Conservation (phyloP, 306 rosid genomes). For the Amphicarpaea edgeworthii region DNA sequence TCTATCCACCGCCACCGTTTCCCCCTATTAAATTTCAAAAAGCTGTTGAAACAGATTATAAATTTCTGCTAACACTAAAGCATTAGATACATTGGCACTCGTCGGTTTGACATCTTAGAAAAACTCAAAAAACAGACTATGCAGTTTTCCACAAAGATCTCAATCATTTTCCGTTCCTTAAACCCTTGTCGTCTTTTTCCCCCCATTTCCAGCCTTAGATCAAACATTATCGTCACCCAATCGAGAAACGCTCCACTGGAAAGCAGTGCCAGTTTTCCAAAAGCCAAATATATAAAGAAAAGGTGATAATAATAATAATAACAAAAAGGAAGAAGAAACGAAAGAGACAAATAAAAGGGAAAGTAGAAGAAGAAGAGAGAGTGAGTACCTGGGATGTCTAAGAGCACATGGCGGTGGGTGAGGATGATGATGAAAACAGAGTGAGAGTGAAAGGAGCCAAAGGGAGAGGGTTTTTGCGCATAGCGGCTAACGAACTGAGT, state of each 20-base stretch:
- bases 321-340: neutral
- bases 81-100: neutral
- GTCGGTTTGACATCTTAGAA: neutral
- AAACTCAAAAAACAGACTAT: neutral
- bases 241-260: slow-evolving; percentile 11
- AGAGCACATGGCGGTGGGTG: neutral
- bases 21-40: neutral
- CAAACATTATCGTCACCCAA: slow-evolving; percentile 18
- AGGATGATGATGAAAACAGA: slow-evolving; percentile 20
- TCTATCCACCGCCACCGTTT: neutral
- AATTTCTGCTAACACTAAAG: slow-evolving; percentile 4
- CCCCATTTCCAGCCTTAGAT: slow-evolving; percentile 5
- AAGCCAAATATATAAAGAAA: neutral
- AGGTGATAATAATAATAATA: neutral
- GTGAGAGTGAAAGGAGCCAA: slow-evolving; percentile 3
- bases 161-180: neutral
- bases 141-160: slow-evolving; percentile 30
- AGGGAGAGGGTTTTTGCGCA: slow-evolving; percentile 33
- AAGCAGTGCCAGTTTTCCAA: neutral
- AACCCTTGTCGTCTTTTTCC: slow-evolving; percentile 15
- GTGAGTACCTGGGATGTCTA: slow-evolving; percentile 32
- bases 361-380: slow-evolving; percentile 11
- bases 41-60: neutral
- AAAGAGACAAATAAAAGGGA: neutral
- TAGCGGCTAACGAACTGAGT: slow-evolving; percentile 45